Evolutionary conservation across 306 rosid genomes (phyloP), one percentile per base, ranked within the genome.

Genomic region (Quercus cerris): DNA sequence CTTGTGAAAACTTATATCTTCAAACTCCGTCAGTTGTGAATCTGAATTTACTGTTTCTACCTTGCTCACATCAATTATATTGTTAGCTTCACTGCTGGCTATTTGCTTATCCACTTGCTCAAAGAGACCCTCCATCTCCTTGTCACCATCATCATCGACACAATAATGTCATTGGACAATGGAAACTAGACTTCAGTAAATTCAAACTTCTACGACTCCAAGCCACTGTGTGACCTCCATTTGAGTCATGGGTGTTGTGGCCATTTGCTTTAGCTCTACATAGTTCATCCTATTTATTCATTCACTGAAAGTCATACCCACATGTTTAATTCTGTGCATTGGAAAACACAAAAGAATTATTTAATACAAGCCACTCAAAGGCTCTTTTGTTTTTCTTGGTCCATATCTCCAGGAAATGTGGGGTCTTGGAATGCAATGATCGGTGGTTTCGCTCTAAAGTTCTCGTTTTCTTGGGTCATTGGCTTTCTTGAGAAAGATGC

Each of bases 181-280:
- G 85, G 67, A 96, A 86, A 87, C 93, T 91, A 59, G 93, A 86
- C 77, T 80, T 93, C 20, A 96, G 78, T 33, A 93, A 78, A 78
- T 66, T 85, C 87, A 96, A 80, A 82, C 99, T 96, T 85, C 93
- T 88, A 51, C 96, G 93, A 33, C 93, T 91, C 98, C 98, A 90
- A 70, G 97, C 94, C 18, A 94, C 91, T 67, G 95, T 88, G 79
- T 85, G 96, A 70, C 96, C 96, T 83, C 93, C 98, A 70, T 75
- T 88, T 64, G 90, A 54, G 59, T 88, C 97, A 71, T 31, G 68
- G 74, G 94, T 85, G 76, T 81, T 85, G 77, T 56, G 79, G 31
- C 97, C 93, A 85, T 90, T 88, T 56, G 79, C 89, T 86, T 96
- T 93, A 96, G 25, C 25, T 25, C 25, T 25, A 25, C 25, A 25